Evolutionary conservation across 2,329 filamentous ascomycete species (phyloP), one percentile per base, ranked within the genome.

Genomic region (Colletotrichum noveboracense): DNA sequence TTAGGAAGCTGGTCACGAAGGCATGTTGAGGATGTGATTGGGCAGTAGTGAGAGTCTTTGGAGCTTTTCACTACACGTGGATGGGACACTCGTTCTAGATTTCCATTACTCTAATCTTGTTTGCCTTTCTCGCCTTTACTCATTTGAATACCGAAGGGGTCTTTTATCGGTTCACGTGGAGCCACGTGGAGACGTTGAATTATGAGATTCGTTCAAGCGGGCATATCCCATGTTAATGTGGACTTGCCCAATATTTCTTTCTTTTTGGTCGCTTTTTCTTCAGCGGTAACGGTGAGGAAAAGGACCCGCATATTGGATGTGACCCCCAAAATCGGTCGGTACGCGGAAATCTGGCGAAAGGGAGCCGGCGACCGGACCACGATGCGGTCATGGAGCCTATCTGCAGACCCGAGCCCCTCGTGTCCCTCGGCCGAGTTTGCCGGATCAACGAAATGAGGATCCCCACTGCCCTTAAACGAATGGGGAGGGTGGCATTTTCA

Each of bases 141-240:
- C 43, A 21, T 52, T 52, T 52, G 43, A 52, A 52, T 21, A 52
- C n/a, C 43, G 43, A 32, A n/a, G 24, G 32, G 18, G 34, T 26
- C 26, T 24, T 65, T 43, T 48, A 65, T 43, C 61, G 61, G 61
- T 65, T 26, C 32, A 43, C 34, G 24, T 38, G 71, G 58, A 70
- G 65, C 71, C 71, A 74, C 71, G 71, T 74, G 71, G 71, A 70
- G 16, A 16, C 32, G 18, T 48, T 58, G 56, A 24, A 58, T 67
- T 52, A 43, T 26, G 24, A 58, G 38, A 70, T 70, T 70, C 66
- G 71, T 24, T 32, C 30, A 34, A 13, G 16, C 26, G 34, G 62
- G 36, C 58, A 36, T 32, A n/a, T 34, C 12, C 58, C 43, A 7
- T 62, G 58, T 34, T 36, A n/a, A 5, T 21, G 55, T 28, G 21